Conservation (phyloP, 2,329 filamentous ascomycete genomes). For the Ascochyta fabae region DNA sequence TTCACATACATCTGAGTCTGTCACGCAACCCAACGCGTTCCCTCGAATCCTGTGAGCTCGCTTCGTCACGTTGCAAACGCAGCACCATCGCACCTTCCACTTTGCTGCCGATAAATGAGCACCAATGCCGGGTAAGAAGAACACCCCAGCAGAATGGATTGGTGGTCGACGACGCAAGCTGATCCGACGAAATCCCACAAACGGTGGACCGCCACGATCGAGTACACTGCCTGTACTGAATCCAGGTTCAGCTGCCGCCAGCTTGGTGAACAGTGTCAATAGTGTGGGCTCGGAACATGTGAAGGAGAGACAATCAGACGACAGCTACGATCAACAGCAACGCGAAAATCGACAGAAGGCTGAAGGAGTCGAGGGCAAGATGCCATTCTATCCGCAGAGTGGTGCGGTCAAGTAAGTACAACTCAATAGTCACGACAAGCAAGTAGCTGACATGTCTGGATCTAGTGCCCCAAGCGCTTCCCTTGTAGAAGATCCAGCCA, state of each 20-base stretch:
- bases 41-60: neutral
- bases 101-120: neutral
- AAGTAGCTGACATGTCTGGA: neutral
- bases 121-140: conserved; percentile 9
- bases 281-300: neutral
- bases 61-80: conserved; percentile 9
- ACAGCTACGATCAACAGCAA: conserved; percentile 6
- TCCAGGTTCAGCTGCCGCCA: conserved; percentile 5
- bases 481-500: neutral
- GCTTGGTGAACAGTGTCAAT: conserved; percentile 9
- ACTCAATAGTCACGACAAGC: neutral
- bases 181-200: conserved; percentile 21
- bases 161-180: conserved; percentile 29
- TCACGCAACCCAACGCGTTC: neutral
- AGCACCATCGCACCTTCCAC: conserved; percentile 3
- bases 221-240: conserved; percentile 23
- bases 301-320: conserved; percentile 8
- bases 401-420: conserved; percentile 1
- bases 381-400: neutral
- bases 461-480: neutral
- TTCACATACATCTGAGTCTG: neutral
- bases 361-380: neutral
- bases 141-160: conserved; percentile 7
- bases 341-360: neutral
- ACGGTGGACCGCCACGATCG: conserved; percentile 19